A percentile compares a stretch with the other conserved stretches of the same genome.
Conservation (phyloP, 2,329 filamentous ascomycete genomes). For the Arthrobotrys iridis region DNA sequence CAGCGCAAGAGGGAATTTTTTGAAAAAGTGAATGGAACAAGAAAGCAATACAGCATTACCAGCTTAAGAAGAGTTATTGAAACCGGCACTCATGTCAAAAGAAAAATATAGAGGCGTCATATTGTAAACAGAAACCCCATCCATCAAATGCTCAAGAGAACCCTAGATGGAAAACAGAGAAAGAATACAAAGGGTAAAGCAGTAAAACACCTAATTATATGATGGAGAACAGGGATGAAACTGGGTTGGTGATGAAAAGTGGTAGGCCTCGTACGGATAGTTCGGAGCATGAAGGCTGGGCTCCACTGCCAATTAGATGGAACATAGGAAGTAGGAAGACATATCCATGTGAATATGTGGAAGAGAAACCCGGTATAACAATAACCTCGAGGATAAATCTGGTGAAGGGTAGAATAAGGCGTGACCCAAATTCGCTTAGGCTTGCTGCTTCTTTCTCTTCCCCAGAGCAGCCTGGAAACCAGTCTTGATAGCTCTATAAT, state of each 20-base stretch:
- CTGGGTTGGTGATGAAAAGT: neutral
- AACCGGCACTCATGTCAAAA: neutral
- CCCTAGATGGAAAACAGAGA: slow-evolving; percentile 45
- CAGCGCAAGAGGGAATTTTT: neutral
- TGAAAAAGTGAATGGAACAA: neutral
- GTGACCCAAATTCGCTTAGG: slow-evolving; percentile 65
- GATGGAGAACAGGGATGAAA: slow-evolving; percentile 1
- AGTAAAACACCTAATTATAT: slow-evolving; percentile 40
- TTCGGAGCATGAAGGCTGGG: too few relatives aligned
- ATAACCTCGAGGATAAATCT: neutral
- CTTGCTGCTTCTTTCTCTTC: slow-evolving; percentile 95
- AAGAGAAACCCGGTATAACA: neutral
- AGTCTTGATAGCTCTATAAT: slow-evolving; percentile 97
- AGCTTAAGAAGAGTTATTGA: neutral
- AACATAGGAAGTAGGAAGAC: too few relatives aligned
- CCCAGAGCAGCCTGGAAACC: slow-evolving; percentile 99
- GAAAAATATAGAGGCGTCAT: neutral
- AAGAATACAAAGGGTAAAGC: neutral
- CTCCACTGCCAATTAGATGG: too few relatives aligned
- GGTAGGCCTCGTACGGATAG: too few relatives aligned
- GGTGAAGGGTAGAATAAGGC: slow-evolving; percentile 11
- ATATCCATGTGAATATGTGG: neutral
- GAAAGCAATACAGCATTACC: neutral
- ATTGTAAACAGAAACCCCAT: slow-evolving; percentile 8
- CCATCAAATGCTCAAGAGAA: slow-evolving; percentile 54